Evolutionary conservation across 257 asterid genomes (phyloP).

Genomic region (Solanum gandarillasii): DNA sequence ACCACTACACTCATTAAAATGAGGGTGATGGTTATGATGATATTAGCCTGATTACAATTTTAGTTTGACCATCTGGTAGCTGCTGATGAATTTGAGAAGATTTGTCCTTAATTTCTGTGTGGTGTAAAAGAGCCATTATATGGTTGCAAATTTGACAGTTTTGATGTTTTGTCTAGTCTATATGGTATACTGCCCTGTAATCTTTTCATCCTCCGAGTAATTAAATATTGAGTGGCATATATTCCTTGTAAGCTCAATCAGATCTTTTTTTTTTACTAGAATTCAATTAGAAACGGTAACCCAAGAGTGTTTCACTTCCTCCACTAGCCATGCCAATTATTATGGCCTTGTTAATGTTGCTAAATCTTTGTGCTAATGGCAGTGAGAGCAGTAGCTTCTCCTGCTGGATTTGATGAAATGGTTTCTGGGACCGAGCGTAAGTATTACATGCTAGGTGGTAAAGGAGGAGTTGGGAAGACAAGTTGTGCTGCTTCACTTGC

Average conservation of each 20-base stretch:
- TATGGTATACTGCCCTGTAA: background rate
- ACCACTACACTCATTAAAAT: background rate
- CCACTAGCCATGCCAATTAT: background rate
- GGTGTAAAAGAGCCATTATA: background rate
- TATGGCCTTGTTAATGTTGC: background rate
- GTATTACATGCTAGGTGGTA: conserved; percentile 97
- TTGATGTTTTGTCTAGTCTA: background rate
- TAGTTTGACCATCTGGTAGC: background rate
- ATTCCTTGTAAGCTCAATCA: background rate
- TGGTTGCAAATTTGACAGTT: background rate
- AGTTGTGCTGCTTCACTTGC: conserved; percentile 99
- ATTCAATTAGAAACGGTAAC: background rate
- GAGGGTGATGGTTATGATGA: background rate
- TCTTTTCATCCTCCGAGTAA: background rate
- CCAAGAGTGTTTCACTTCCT: background rate
- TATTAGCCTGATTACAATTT: background rate
- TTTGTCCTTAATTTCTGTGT: background rate
- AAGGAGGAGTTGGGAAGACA: conserved; percentile 98
- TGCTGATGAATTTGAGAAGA: background rate
- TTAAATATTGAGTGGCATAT: background rate
- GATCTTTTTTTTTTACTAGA: background rate
- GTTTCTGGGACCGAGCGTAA: conserved; percentile 81
- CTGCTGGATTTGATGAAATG: conserved; percentile 86
- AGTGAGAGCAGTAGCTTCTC: conserved; percentile 75
- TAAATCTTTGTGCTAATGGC: conserved; percentile 15